Percentiles rank a stretch among this genome's conserved stretches.
phyloP scores from a whole-genome alignment of 2,329 filamentous ascomycete species.

The Apiospora marii region DNA sequence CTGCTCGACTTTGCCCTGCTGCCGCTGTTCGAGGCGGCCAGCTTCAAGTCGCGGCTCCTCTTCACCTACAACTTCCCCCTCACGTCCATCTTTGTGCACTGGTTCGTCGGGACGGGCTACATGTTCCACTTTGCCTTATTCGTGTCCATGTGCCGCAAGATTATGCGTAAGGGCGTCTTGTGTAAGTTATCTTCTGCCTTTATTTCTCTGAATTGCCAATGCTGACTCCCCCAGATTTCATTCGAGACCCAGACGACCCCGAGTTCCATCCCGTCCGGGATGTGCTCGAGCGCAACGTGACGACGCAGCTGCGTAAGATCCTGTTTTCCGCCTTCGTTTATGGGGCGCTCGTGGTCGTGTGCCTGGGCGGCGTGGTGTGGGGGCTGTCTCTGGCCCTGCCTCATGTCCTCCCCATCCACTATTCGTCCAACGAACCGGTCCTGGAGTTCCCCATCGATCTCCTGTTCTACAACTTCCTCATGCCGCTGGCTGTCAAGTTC shows the following conservation, averaged over 20 bases:
- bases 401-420: conserved; percentile 86
- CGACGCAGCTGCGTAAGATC: conserved; percentile 94
- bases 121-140: conserved; percentile 99
- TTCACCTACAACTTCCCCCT: conserved; percentile 83
- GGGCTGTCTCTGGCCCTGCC: conserved; percentile 74
- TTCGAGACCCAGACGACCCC: conserved; percentile 95
- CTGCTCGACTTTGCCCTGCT: conserved; percentile 88
- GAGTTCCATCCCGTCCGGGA: conserved; percentile 98
- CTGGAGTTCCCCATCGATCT: conserved; percentile 95
- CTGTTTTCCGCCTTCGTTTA: conserved; percentile 96
- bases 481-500: conserved; percentile 84
- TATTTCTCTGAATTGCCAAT: rapidly evolving
- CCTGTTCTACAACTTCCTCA: conserved; percentile 95
- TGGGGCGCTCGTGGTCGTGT: conserved; percentile 89
- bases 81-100: conserved; percentile 95
- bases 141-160: conserved; percentile 98
- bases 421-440: conserved; percentile 90
- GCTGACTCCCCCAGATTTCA: conserved; percentile 72
- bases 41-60: conserved; percentile 75
- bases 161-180: conserved; percentile 92
- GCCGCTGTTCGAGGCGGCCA: conserved; percentile 85
- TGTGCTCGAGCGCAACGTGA: conserved; percentile 90
- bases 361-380: conserved; percentile 96
- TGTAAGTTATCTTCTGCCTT: conserved; percentile 73
- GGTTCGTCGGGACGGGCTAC: conserved; percentile 98